phyloP scores from a whole-genome alignment of 441 rosid genomes.

The Theobroma grandiflorum region DNA sequence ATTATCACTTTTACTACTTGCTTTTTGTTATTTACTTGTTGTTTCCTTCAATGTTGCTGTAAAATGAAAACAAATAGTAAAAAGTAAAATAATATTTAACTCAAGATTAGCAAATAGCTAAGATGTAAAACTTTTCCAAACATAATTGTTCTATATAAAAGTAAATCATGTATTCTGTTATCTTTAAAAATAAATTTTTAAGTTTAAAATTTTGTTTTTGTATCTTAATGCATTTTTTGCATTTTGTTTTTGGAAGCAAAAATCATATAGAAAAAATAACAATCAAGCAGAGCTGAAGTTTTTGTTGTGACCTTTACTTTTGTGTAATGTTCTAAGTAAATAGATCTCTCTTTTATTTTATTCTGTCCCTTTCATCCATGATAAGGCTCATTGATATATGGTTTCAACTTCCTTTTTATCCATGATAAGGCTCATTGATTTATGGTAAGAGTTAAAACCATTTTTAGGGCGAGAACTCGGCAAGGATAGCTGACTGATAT shows the following conservation, averaged over 20 bases:
- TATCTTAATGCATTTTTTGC: too few species aligned
- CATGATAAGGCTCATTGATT: not conserved
- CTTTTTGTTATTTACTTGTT: not conserved
- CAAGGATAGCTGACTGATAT: not conserved
- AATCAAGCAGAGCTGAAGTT: too few species aligned
- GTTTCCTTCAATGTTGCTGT: not conserved
- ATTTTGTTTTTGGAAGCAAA: too few species aligned
- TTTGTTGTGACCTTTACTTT: too few species aligned
- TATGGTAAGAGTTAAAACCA: not conserved
- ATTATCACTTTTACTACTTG: too few species aligned
- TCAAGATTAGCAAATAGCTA: not conserved
- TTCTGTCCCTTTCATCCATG: not conserved
- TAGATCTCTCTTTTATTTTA: not conserved
- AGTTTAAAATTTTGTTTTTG: too few species aligned
- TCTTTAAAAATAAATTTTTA: too few species aligned
- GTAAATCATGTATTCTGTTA: too few species aligned
- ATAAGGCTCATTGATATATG: not conserved
- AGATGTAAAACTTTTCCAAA: not conserved
- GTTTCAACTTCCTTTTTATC: not conserved
- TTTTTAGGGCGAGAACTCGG: not conserved
- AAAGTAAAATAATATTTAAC: not conserved
- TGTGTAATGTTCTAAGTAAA: not conserved
- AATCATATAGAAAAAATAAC: too few species aligned
- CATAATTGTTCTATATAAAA: too few species aligned
- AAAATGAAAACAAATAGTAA: not conserved